Percentiles rank a stretch among this genome's conserved stretches.
Conservation (phyloP, 345 rosid genomes). For the Brassica rapa region DNA sequence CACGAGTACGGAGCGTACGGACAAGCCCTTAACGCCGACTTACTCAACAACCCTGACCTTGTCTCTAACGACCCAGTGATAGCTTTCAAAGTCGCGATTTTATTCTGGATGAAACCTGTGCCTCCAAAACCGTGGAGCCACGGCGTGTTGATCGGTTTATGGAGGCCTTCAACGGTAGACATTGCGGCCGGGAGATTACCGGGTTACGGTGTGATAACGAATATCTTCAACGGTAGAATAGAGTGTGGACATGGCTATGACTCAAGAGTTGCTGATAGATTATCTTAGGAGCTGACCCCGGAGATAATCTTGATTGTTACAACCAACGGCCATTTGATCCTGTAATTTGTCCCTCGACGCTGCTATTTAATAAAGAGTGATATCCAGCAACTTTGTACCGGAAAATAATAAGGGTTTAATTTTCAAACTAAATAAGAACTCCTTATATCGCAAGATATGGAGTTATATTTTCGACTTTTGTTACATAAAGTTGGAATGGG, state of each 20-base stretch:
- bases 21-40: slow-evolving; percentile 50
- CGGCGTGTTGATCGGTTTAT: slow-evolving; percentile 43
- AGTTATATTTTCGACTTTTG: too few relatives aligned
- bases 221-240: slow-evolving; percentile 68
- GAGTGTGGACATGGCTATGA: slow-evolving; percentile 63
- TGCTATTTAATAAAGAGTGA: slow-evolving; percentile 5
- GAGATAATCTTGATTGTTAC: slow-evolving; percentile 67
- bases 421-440: too few relatives aligned
- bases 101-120: slow-evolving; percentile 79
- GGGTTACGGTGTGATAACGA: slow-evolving; percentile 62
- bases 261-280: slow-evolving; percentile 48
- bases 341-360: slow-evolving; percentile 23
- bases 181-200: slow-evolving; percentile 49
- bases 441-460: too few relatives aligned
- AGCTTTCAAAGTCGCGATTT: slow-evolving; percentile 69
- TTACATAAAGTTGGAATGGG: too few relatives aligned
- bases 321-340: slow-evolving; percentile 45
- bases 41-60: slow-evolving; percentile 63
- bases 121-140: slow-evolving; percentile 67
- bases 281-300: slow-evolving; percentile 51
- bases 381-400: too few relatives aligned
- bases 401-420: too few relatives aligned
- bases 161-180: slow-evolving; percentile 53
- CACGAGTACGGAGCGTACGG: slow-evolving; percentile 67
- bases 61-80: slow-evolving; percentile 43